Base-by-base conservation (phyloP, 257 asterid species). In the Fraxinus pennsylvanica region DNA sequence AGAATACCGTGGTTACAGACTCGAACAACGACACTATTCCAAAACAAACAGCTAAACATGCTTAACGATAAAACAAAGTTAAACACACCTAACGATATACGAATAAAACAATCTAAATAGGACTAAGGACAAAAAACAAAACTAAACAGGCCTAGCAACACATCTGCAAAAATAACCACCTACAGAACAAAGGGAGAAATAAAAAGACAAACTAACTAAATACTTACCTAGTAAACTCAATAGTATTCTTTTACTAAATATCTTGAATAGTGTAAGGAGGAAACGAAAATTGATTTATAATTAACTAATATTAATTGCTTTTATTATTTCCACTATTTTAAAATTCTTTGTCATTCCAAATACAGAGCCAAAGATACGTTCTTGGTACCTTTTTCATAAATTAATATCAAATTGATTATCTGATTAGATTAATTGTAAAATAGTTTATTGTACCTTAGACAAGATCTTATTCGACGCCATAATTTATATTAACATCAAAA, bases 401-500 rank as follows among this genome's bases (percentile, higher is more conserved):
- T 61, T 61, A 8, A 22, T 61, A 61, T 22, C 19, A 12, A 63
- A 9, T 63, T 22, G 35, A 63, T 25, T 25, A 22, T 1, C 68
- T 8, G 32, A 61, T 19, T 3, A 7, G 29, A 57, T 7, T 9
- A 61, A 63, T 63, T 63, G 69, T 22, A 12, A 25, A 63, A 25
- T 27, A 27, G 67, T 59, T 59, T 59, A n/a, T 29, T 57, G 21
- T 17, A 54, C 25, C 9, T 17, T 17, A 54, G 10, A 54, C 5
- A 19, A 6, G 10, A 19, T 19, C 61, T 52, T 19, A 52, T 17
- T 1, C 65, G 1, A n/a, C 65, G 22, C 30, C 29, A 29, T 74
- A 66, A n/a, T 65, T 43, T 25, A 30, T 52, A 67, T 43, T 66
- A 32, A 43, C 25, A 74, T 69, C 74, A 70, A 36, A 75, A 74